Percentiles rank a stretch among this genome's conserved stretches.
Conservation (phyloP, 164 flowering plant genomes). For the Magnolia changhungtana region DNA sequence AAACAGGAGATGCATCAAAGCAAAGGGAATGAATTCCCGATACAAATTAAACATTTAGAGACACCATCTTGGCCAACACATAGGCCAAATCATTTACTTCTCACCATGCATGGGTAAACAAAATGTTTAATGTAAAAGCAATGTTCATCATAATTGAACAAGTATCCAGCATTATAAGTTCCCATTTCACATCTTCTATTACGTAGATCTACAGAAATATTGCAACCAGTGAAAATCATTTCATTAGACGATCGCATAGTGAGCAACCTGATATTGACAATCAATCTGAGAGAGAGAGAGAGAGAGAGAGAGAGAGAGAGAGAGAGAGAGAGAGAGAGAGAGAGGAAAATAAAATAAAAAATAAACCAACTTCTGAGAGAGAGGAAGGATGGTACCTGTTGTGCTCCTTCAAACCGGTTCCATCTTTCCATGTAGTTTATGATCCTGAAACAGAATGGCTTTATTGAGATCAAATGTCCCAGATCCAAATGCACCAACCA, state of each 20-base stretch:
- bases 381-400: constrained; percentile 58
- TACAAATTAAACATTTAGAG: too few species aligned
- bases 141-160: background rate
- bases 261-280: background rate
- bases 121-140: background rate
- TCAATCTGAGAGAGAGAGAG: background rate
- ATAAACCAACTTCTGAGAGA: background rate
- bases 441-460: constrained; percentile 59
- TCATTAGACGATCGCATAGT: background rate
- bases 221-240: background rate
- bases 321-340: background rate
- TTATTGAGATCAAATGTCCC: constrained; percentile 8
- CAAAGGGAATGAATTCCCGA: too few species aligned
- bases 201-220: background rate
- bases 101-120: background rate
- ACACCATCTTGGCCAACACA: too few species aligned
- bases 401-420: constrained; percentile 81
- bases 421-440: constrained; percentile 86
- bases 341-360: background rate
- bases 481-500: background rate
- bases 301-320: background rate
- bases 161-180: background rate
- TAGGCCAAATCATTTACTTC: too few species aligned
- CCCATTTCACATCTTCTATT: background rate
- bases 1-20: too few species aligned